Conservation (phyloP, 2,329 filamentous ascomycete genomes). For the Rhynchosporium secalis region DNA sequence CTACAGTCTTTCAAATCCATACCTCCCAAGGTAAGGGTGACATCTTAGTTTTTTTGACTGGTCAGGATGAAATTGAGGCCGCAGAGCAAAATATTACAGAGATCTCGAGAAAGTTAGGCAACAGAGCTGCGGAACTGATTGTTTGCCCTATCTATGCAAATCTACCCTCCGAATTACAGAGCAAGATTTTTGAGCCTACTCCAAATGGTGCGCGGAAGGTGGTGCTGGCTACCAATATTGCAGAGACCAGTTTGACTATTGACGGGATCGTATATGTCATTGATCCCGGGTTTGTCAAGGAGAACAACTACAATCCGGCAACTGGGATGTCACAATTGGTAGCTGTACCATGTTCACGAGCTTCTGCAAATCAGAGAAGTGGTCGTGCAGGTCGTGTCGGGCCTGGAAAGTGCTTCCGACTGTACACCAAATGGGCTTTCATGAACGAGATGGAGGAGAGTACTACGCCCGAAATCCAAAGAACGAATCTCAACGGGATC, state of each 20-base stretch:
- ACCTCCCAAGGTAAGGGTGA: slow-evolving; percentile 82
- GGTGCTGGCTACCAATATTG: slow-evolving; percentile 93
- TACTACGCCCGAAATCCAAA: slow-evolving; percentile 89
- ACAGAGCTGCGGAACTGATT: slow-evolving; percentile 80
- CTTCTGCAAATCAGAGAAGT: slow-evolving; percentile 88
- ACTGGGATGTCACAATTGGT: slow-evolving; percentile 92
- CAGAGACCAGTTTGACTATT: slow-evolving; percentile 92
- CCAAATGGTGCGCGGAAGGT: slow-evolving; percentile 85
- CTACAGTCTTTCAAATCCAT: slow-evolving; percentile 94
- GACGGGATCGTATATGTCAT: slow-evolving; percentile 97
- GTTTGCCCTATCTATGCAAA: slow-evolving; percentile 95
- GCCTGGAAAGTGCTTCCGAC: slow-evolving; percentile 86
- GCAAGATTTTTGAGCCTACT: slow-evolving; percentile 92
- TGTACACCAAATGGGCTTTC: slow-evolving; percentile 92
- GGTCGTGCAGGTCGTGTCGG: slow-evolving; percentile 91
- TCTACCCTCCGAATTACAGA: slow-evolving; percentile 83
- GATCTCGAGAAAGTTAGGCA: slow-evolving; percentile 82
- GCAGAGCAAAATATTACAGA: slow-evolving; percentile 82
- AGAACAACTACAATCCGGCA: slow-evolving; percentile 88
- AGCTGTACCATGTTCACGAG: slow-evolving; percentile 86
- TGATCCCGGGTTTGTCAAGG: slow-evolving; percentile 92
- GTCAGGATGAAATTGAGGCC: slow-evolving; percentile 93
- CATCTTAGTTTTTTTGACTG: slow-evolving; percentile 91
- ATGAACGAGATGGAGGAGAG: slow-evolving; percentile 94
- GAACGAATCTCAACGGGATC: slow-evolving; percentile 81